Evolutionary conservation across 2,329 filamentous ascomycete species (phyloP).

Genomic region (Fragosphaeria purpurea): DNA sequence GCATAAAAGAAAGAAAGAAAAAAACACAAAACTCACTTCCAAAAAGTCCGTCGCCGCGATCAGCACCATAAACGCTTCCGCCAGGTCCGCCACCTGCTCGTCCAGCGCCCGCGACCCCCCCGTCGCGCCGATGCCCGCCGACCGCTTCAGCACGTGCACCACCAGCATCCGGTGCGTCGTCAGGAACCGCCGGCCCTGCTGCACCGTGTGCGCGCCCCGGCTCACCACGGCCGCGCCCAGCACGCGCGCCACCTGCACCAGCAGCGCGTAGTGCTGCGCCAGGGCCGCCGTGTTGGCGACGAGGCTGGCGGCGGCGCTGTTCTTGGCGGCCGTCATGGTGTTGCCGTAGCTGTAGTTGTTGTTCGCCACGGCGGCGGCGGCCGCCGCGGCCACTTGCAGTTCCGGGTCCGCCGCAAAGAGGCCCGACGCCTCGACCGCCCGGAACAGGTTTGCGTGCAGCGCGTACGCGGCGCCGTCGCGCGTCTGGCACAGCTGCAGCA

Average conservation of each 20-base stretch:
- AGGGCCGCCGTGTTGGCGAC: slow-evolving; percentile 52
- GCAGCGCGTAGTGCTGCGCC: slow-evolving; percentile 71
- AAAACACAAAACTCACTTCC: slow-evolving; percentile 50
- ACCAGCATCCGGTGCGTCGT: slow-evolving; percentile 74
- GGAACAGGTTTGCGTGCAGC: slow-evolving; percentile 82
- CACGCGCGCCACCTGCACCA: slow-evolving; percentile 71
- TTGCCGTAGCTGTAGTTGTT: slow-evolving; percentile 21
- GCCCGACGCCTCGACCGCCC: slow-evolving; percentile 67
- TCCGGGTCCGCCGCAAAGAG: slow-evolving; percentile 88
- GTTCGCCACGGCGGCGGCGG: slow-evolving; percentile 35
- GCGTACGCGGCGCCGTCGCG: slow-evolving; percentile 75
- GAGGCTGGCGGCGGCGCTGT: too few species aligned
- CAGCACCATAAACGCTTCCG: slow-evolving; percentile 75
- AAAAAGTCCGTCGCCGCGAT: slow-evolving; percentile 76
- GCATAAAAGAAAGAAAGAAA: not conserved
- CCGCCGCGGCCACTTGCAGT: slow-evolving; percentile 57
- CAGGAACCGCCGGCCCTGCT: slow-evolving; percentile 71
- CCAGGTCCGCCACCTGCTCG: slow-evolving; percentile 61
- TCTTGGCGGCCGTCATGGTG: too few species aligned
- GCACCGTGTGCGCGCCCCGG: slow-evolving; percentile 71
- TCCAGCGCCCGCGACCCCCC: slow-evolving; percentile 31
- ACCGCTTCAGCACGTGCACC: slow-evolving; percentile 81
- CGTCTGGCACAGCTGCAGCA: slow-evolving; percentile 76
- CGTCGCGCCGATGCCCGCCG: slow-evolving; percentile 54
- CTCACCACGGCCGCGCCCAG: slow-evolving; percentile 73